These are phyloP conservation scores for Quercus suber DNA, from an alignment of 306 rosid genomes.

Conservation along the genomic window DNA sequence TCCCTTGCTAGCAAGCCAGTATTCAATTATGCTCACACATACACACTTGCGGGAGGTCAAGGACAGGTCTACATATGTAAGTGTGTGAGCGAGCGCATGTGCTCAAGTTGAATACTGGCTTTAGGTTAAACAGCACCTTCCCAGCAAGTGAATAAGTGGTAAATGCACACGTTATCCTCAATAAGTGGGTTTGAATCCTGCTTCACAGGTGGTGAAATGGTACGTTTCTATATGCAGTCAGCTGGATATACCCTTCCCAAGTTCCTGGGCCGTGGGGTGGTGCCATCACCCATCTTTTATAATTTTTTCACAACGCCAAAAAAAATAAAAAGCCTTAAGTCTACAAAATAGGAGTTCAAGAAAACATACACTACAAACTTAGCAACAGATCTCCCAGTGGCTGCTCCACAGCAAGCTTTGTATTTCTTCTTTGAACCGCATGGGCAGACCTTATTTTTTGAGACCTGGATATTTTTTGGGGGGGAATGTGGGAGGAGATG, in stretches of 20 bases:
- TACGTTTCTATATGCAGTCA: too few species aligned
- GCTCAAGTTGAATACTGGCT: too few species aligned
- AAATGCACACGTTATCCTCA: too few species aligned
- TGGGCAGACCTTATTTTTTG: constrained; percentile 70
- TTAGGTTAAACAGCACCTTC: too few species aligned
- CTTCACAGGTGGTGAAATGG: too few species aligned
- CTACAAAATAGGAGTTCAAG: constrained; percentile 7
- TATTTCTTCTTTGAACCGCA: constrained; percentile 82
- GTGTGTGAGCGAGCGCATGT: neutral
- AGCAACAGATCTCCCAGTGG: constrained; percentile 45
- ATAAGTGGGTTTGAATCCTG: too few species aligned
- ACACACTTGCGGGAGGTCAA: neutral
- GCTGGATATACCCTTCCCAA: too few species aligned
- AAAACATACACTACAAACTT: constrained; percentile 52
- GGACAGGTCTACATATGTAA: neutral
- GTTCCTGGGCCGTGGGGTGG: too few species aligned
- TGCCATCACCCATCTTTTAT: too few species aligned
- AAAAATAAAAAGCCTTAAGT: neutral
- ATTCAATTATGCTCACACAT: neutral
- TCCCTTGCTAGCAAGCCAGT: neutral
- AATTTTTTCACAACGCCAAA: too few species aligned
- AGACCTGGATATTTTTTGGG: constrained; percentile 23
- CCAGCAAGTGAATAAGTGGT: too few species aligned
- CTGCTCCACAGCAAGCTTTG: constrained; percentile 75
- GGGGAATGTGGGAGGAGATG: neutral